Evolutionary conservation across 2,329 filamentous ascomycete genomes (phyloP).

Genomic region (Scolecobasidium constrictum): DNA sequence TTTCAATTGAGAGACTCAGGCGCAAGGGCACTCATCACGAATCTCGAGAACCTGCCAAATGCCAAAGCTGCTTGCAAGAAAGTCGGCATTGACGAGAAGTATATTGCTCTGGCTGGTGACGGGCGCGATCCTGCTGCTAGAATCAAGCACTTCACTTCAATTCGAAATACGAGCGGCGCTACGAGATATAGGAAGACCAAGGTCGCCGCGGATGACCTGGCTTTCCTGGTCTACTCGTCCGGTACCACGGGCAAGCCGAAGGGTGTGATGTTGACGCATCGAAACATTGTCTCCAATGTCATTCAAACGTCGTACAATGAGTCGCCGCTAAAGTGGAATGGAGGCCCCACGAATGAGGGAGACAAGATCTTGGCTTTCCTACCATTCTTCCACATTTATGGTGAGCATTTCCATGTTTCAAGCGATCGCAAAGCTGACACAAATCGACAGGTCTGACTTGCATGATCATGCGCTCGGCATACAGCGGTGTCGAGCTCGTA

Average conservation of each 20-base stretch:
- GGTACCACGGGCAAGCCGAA: constrained; percentile 89
- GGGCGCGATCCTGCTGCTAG: constrained; percentile 45
- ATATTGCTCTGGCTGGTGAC: constrained; percentile 68
- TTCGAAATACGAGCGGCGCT: constrained; percentile 52
- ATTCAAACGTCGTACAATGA: constrained; percentile 43
- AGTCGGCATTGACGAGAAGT: constrained; percentile 59
- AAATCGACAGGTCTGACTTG: constrained; percentile 67
- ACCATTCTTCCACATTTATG: constrained; percentile 12
- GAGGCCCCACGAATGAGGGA: constrained; percentile 35
- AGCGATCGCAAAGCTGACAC: not conserved
- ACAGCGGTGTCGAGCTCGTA: constrained; percentile 53
- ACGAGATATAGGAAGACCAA: constrained; percentile 49
- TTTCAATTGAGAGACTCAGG: constrained; percentile 73
- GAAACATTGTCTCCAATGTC: constrained; percentile 59
- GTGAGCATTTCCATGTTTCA: constrained; percentile 71
- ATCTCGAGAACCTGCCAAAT: constrained; percentile 52
- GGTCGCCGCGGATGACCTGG: constrained; percentile 59
- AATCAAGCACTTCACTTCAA: constrained; percentile 62
- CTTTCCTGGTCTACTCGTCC: constrained; percentile 82
- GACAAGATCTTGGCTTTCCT: constrained; percentile 11
- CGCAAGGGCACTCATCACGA: constrained; percentile 66
- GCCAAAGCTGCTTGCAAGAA: constrained; percentile 57
- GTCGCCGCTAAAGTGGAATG: constrained; percentile 45
- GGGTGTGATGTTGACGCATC: constrained; percentile 77
- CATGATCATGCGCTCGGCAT: constrained; percentile 58